Percentiles rank a stretch among this genome's conserved stretches.
Conservation (phyloP, 139 green algal species). For the Picochlorum sp. region DNA sequence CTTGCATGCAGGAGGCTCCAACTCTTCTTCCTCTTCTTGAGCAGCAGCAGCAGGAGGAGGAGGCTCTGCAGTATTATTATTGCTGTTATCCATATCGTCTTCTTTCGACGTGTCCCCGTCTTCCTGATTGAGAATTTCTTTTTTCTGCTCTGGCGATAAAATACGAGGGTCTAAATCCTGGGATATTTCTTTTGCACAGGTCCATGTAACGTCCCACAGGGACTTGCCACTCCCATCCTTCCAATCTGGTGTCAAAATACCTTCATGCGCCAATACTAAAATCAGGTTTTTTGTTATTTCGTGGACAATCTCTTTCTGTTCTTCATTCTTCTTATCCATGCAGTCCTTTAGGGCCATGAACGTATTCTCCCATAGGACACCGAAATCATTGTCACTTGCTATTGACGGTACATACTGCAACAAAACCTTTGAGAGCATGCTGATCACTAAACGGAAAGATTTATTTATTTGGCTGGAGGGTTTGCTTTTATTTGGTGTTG, state of each 20-base stretch:
- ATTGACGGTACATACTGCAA: conserved; percentile 43
- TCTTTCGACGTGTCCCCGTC: no score
- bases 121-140: background rate
- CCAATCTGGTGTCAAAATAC: conserved; percentile 41
- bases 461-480: conserved; percentile 38
- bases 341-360: conserved; percentile 38
- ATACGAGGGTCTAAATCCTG: conserved; percentile 30
- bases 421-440: conserved; percentile 57
- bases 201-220: conserved; percentile 77
- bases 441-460: conserved; percentile 45
- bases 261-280: conserved; percentile 74
- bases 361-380: conserved; percentile 38
- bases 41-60: background rate
- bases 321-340: conserved; percentile 48
- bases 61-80: background rate
- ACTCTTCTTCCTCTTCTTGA: background rate
- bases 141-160: background rate
- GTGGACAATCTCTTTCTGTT: conserved; percentile 72
- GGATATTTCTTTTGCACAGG: conserved; percentile 35
- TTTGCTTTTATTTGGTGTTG: background rate
- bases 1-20: background rate
- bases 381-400: conserved; percentile 32
- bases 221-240: conserved; percentile 23
- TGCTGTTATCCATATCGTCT: background rate
- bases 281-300: conserved; percentile 94